Conservation (phyloP, 2,329 filamentous ascomycete species). For the Neofusicoccum laricinum region DNA sequence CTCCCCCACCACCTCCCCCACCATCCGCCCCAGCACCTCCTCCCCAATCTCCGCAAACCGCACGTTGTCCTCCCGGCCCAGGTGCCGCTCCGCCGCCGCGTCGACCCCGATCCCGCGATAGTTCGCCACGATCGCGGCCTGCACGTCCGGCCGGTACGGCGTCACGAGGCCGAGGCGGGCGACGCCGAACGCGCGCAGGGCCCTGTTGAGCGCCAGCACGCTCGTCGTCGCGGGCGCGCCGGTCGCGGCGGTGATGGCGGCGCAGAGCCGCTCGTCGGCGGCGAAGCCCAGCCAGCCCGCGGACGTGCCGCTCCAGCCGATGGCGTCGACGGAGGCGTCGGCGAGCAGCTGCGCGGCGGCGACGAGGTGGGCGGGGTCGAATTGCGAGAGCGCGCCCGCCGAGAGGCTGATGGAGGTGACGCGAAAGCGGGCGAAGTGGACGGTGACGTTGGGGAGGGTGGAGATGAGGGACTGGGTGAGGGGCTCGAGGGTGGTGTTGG, state of each 20-base stretch:
- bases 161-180: slow-evolving; percentile 40
- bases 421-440: slow-evolving; percentile 44
- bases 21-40: slow-evolving; percentile 27
- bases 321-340: slow-evolving; percentile 27
- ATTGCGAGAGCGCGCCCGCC: slow-evolving; percentile 30
- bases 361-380: slow-evolving; percentile 25
- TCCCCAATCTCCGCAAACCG: slow-evolving; percentile 37
- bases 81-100: slow-evolving; percentile 29
- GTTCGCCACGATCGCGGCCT: slow-evolving; percentile 36
- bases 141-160: slow-evolving; percentile 42
- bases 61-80: slow-evolving; percentile 37
- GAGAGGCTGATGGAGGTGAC: slow-evolving; percentile 41
- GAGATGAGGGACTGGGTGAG: slow-evolving; percentile 28
- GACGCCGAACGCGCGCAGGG: slow-evolving; percentile 26
- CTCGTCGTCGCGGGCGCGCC: slow-evolving; percentile 42
- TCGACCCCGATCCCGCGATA: slow-evolving; percentile 35
- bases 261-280: slow-evolving; percentile 39
- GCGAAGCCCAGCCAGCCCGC: slow-evolving; percentile 29
- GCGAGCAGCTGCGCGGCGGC: slow-evolving; percentile 23
- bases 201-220: slow-evolving; percentile 40
- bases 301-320: slow-evolving; percentile 32
- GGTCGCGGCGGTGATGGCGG: slow-evolving; percentile 35
- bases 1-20: slow-evolving; percentile 27
- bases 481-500: slow-evolving; percentile 46
- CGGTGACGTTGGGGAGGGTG: slow-evolving; percentile 31